These are phyloP conservation scores for Bremia lactucae DNA, from an alignment of 352 stramenopile genomes.

Conservation along the genomic window DNA sequence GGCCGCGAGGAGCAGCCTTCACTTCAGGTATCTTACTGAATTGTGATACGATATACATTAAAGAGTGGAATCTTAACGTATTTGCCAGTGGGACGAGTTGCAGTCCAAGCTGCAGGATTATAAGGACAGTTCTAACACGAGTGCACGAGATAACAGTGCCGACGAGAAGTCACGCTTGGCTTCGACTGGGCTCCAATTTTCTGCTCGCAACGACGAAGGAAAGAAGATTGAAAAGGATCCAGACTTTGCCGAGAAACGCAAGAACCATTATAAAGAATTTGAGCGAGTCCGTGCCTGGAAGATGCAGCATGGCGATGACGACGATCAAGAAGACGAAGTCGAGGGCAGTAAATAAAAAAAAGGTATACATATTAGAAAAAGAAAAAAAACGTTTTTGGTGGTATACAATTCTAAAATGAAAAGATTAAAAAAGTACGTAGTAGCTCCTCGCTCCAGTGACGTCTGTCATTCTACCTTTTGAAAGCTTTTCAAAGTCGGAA, in stretches of 20 bases:
- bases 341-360: no score
- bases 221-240: constrained; percentile 63
- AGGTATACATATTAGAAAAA: no score
- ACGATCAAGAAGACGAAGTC: constrained; percentile 27
- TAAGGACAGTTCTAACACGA: constrained; percentile 37
- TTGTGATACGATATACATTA: no score
- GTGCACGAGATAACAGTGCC: constrained; percentile 51
- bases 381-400: no score
- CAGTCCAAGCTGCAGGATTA: constrained; percentile 51
- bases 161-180: constrained; percentile 21
- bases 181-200: constrained; percentile 18
- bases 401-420: no score
- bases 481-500: no score
- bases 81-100: constrained; percentile 52
- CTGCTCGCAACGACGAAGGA: constrained; percentile 34
- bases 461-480: no score
- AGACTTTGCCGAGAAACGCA: constrained; percentile 62
- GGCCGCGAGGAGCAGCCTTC: constrained; percentile 27
- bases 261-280: constrained; percentile 81
- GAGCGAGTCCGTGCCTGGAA: constrained; percentile 59
- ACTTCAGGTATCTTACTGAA: constrained; percentile 31
- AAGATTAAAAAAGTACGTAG: no score
- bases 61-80: no score
- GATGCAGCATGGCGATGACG: constrained; percentile 36
- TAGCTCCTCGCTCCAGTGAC: no score